These are phyloP conservation scores for Akanthomyces lecanii DNA, from an alignment of 2,329 filamentous ascomycete species.

Conservation along the genomic window DNA sequence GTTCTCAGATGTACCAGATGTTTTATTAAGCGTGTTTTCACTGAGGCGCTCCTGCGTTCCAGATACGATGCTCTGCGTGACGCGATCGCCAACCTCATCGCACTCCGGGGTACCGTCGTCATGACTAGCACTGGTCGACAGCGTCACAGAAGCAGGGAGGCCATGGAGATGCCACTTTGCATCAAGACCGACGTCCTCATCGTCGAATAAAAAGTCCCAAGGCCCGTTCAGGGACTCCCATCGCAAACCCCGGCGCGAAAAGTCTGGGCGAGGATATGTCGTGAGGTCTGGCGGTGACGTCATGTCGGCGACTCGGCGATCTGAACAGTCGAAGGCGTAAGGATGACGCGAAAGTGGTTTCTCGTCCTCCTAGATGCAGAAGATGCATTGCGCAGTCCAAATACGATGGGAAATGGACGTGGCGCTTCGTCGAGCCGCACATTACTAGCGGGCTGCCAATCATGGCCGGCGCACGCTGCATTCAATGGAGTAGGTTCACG, in stretches of 20 bases:
- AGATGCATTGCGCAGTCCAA: background rate
- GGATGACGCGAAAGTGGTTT: background rate
- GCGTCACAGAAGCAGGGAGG: conserved; percentile 40
- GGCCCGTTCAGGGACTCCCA: conserved; percentile 60
- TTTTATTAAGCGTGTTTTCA: conserved; percentile 37
- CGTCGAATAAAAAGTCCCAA: conserved; percentile 64
- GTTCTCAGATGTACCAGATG: conserved; percentile 28
- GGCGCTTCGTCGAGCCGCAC: background rate
- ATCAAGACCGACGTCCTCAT: conserved; percentile 52
- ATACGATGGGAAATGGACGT: background rate
- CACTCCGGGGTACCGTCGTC: conserved; percentile 28
- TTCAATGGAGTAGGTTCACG: conserved; percentile 1
- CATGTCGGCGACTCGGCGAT: conserved; percentile 17
- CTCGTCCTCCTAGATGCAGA: background rate
- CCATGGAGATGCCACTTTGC: conserved; percentile 50
- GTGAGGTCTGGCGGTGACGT: conserved; percentile 11
- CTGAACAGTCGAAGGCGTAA: background rate
- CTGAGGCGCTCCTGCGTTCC: conserved; percentile 45
- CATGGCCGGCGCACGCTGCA: background rate
- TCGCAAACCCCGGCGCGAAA: conserved; percentile 48
- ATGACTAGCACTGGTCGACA: conserved; percentile 27
- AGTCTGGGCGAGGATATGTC: conserved; percentile 50
- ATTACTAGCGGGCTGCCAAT: background rate
- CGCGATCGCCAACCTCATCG: conserved; percentile 23
- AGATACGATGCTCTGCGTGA: conserved; percentile 43